Evolutionary conservation across 345 rosid genomes (phyloP), one percentile per base, ranked within the genome.

Genomic region (Luvunga scandens): DNA sequence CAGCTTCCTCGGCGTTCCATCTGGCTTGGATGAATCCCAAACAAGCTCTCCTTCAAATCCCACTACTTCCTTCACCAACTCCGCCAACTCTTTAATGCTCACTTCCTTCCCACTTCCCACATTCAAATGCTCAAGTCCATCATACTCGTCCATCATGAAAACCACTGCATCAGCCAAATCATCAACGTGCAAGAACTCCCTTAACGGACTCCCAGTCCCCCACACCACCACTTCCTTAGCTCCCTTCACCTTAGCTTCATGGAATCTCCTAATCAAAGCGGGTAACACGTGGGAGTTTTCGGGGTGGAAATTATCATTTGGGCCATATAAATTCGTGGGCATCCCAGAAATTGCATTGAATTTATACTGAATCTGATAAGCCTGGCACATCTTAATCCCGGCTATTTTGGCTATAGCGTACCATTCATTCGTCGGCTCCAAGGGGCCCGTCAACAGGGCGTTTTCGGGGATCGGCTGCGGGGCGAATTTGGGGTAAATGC

Each of bases 351-450:
- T 92, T 0, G 98, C 97, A 71, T 92, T 90, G 93, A 93, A 94
- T 0, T 79, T 62, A 72, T 92, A 88, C 77, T 96, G 99, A 66
- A 92, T 81, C 39, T 97, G 77, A 80, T 91, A 96, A 1, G 98
- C 98, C 56, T 96, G 99, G 56, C 99, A 96, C 95, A 90, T 96
- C 78, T 94, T 96, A 65, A 96, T 96, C 8, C 99, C 99, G 0
- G 95, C 90, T 7, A 96, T 96, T 85, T 96, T 96, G 0, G 98
- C 99, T 2, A 96, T 73, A 0, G 98, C 98, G 55, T 96, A 94
- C 98, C 99, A 96, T 60, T 96, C 98, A 31, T 96, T 96, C 0
- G 99, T 96, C 3, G 99, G 98, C 81, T 96, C 99, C 2, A 96
- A 81, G 0, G 97, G 91, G 2, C 87, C 95, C 2, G 98, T 91